Evolutionary conservation across 371 early-diverging fungal genomes (phyloP), one percentile per base, ranked within the genome.

Genomic region (Mortierella sp.): DNA sequence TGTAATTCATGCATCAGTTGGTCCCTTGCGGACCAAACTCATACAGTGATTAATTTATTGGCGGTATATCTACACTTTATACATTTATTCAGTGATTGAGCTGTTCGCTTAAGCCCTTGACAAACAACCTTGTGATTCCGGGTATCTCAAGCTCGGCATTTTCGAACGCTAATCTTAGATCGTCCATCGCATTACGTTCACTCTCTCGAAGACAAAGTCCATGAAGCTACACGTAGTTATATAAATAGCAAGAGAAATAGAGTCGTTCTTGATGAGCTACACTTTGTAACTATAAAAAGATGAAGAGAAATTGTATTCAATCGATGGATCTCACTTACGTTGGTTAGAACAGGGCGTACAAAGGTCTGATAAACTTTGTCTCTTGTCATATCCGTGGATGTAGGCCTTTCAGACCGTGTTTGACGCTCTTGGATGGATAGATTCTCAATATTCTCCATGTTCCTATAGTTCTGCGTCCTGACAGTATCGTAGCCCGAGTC

Each of bases 131-230:
- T 4, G 89, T 80, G 35, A 89, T 84, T 13, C 91, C 91, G 8
- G 92, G 92, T 57, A 86, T 85, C 71, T 90, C 90, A 15, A 86
- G 76, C 61, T 92, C 92, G 17, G 87, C 91, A 40, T 84, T 81
- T 32, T 89, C 87, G 64, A 92, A 89, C n/a, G 91, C 86, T 68
- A 85, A 75, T 67, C 85, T 84, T 32, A 92, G 68, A 13, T 84
- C 82, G 45, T 90, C 90, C 15, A 90, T 72, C 12, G 89, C 89
- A 53, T 84, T 83, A 58, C 88, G 85, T 34, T 88, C 88, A 34
- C 86, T 86, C 40, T 86, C 84, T 43, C 87, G 83, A 13, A 84
- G 75, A 22, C 86, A 85, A 26, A 85, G 86, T 26, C 85, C 78
- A 77, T 90, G 82, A 6, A 84, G 49, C 78, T 80, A 40, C 9